Base-by-base conservation (phyloP, 257 asterid species). In the Apocynum venetum region DNA sequence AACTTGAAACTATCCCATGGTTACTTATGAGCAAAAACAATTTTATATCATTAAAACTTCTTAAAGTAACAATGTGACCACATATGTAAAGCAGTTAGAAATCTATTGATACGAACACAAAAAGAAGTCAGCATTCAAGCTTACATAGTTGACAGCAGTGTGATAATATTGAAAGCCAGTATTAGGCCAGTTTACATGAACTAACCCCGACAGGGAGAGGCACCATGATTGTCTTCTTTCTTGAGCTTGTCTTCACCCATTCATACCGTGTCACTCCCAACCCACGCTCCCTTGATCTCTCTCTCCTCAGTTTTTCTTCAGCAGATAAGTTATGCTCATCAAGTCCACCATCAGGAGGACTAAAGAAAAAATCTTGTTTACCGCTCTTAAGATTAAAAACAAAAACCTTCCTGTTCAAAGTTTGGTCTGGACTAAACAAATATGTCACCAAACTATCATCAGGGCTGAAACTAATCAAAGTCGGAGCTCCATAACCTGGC, bases 261-360 rank as follows among this genome's bases (percentile, higher is more conserved):
- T 94, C 97, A 72, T 94, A 92, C 60, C 93, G 92, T 40, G 98
- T 94, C 77, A 94, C 96, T 49, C 98, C 98, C 76, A 94, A 85
- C 20, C 98, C 98, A 31, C 96, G 97, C 80, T 94, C 98, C 85
- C 98, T 84, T 59, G 88, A 81, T 84, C 98, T 89, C 89, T 94
- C 98, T 88, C 98, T 90, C 72, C 98, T 88, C 84, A 92, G 80
- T 84, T 88, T 94, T 85, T 94, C 98, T 80, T 94, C 97, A 9
- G 96, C 90, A 35, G 98, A 92, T 60, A 94, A 75, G 82, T 89
- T 94, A 78, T 86, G 87, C 87, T 94, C 98, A 36, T 91, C 97
- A 79, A 92, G 96, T 25, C 98, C 98, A n/a, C 98, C 98, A 86
- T 91, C 96, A 2, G 90, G 88, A 52, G 97, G 98, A 77, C 89